A percentile compares a stretch with the other conserved stretches of the same genome.
Evolutionary conservation across 192 early-diverging fungal species (phyloP).

Genomic region (Coemansia sp.): DNA sequence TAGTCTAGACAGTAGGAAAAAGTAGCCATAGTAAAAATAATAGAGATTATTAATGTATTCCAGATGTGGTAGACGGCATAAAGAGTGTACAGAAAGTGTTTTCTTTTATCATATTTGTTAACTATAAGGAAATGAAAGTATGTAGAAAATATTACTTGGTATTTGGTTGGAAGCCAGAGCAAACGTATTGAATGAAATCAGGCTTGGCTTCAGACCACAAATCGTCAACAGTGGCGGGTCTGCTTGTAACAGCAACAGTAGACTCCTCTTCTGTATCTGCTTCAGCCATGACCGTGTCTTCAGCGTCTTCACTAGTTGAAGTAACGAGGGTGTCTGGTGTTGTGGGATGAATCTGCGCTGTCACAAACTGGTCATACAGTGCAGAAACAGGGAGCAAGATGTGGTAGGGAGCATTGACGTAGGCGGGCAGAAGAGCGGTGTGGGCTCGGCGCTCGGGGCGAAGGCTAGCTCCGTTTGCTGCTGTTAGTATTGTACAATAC

Average conservation of each 20-base stretch:
- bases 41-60: too few species aligned
- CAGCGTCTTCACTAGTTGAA: too few species aligned
- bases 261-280: too few species aligned
- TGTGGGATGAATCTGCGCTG: constrained; percentile 8
- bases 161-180: neutral
- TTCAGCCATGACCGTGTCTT: too few species aligned
- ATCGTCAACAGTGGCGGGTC: neutral
- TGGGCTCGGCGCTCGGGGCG: neutral
- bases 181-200: neutral
- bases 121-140: neutral
- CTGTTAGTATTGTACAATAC: neutral
- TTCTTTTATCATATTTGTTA: too few species aligned
- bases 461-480: neutral
- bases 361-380: constrained; percentile 47
- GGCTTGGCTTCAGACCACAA: neutral
- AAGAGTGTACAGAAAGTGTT: too few species aligned
- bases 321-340: too few species aligned
- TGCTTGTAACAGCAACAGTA: neutral
- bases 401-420: constrained; percentile 56
- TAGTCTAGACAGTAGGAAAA: too few species aligned
- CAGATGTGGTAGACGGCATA: too few species aligned
- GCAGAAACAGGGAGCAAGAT: constrained; percentile 52
- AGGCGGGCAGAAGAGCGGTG: constrained; percentile 35
- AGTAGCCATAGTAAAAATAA: too few species aligned
- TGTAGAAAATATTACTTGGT: neutral